Evolutionary conservation across 805 yeast species (phyloP).

Genomic region (Ogataea siamensis): DNA sequence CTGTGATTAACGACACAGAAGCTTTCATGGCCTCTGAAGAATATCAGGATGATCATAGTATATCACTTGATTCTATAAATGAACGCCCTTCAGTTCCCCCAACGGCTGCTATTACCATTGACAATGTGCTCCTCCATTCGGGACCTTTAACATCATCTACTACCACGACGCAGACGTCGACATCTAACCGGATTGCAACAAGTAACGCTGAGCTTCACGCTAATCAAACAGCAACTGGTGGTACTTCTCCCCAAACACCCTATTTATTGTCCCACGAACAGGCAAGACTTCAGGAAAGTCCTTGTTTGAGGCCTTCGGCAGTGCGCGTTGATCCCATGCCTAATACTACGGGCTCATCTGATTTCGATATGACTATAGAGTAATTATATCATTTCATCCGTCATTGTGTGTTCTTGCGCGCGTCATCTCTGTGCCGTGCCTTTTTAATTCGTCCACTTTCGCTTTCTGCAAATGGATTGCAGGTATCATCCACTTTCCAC

Average conservation of each 20-base stretch:
- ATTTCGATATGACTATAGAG: conserved; percentile 34
- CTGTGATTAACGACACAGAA: conserved; percentile 19
- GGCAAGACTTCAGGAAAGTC: conserved; percentile 13
- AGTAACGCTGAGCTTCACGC: conserved; percentile 8
- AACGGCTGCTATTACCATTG: conserved; percentile 9
- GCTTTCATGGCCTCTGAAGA: conserved; percentile 40
- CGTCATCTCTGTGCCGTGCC: not conserved
- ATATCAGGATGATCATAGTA: conserved; percentile 35
- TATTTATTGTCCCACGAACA: conserved; percentile 8
- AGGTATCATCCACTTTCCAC: conserved; percentile 96
- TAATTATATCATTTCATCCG: conserved; percentile 6
- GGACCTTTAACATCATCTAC: conserved; percentile 20
- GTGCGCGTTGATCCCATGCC: conserved; percentile 13
- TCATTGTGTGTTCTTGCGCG: no score
- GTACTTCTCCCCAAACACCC: conserved; percentile 24
- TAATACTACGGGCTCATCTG: conserved; percentile 23
- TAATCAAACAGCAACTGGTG: conserved; percentile 16
- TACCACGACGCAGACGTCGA: conserved; percentile 12
- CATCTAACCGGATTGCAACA: conserved; percentile 13
- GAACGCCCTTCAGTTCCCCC: conserved; percentile 11
- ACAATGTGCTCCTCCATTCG: conserved; percentile 10
- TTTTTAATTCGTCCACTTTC: conserved; percentile 66
- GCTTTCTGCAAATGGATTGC: conserved; percentile 79
- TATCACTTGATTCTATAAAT: conserved; percentile 22
- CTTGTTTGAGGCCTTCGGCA: conserved; percentile 17